Evolutionary conservation across 169 alveolate genomes (phyloP), one percentile per base, ranked within the genome.

Genomic region (Eimeria necatrix): DNA sequence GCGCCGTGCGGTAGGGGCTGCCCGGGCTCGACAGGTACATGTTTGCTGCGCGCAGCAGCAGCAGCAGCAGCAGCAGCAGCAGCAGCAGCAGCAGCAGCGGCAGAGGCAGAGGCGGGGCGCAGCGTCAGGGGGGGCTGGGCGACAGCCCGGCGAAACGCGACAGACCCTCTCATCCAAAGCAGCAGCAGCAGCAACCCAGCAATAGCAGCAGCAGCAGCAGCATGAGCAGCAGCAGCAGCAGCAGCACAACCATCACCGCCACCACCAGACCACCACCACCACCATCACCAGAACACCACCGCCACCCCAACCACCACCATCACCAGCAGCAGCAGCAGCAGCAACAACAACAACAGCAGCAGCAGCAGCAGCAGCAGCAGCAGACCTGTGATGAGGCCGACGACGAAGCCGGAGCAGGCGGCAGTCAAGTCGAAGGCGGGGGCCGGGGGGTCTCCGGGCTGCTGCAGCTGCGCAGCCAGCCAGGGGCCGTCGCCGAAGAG

Each of bases 361-460:
- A 24, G 52, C 18, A 73, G 51, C 52, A 73, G 20, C 12, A 73
- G 84, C 20, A 22, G 46, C 41, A 73, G 51, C 61, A 7, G 41
- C 64, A 76, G 64, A 96, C 97, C 97, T 10, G 96, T 96, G 70
- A 95, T 92, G 68, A 96, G 95, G 60, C 96, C 96, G 59, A 95
- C 95, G 53, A 96, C 94, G 61, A 96, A 96, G 48, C 97, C 97
- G 32, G 97, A 85, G 22, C 97, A 96, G 24, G 97, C 97, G 12
- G 97, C 97, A 20, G 97, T 96, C 20, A 96, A 46, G 81, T 96
- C 97, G n/a, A 86, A 93, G 4, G 94, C 94, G 7, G 61, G 74
- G 12, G 87, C 51, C 0, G 64, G 59, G 61, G 86, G 70, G 16
- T 87, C 96, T 16, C 95, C 95, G 16, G 89, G 68, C 80, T 81